Evolutionary conservation across 371 early-diverging fungal genomes (phyloP), one percentile per base, ranked within the genome.

Genomic region (Mucor circinelloides): DNA sequence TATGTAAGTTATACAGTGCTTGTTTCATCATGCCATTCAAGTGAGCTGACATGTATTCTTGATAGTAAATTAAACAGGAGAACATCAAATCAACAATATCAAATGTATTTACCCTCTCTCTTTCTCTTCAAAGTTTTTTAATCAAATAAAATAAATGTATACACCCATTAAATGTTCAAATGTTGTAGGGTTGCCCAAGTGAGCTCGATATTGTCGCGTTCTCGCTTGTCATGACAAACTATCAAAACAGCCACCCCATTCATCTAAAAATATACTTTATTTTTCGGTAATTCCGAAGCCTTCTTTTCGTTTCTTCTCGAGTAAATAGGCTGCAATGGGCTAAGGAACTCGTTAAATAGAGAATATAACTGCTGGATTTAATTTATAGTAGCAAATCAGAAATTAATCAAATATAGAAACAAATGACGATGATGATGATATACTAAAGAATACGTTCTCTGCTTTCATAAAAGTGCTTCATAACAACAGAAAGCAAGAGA

Each of bases 1-100:
- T 96, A 91, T 71, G 88, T 88, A 84, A 77, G 89, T n/a, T n/a
- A n/a, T n/a, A n/a, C n/a, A n/a, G n/a, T 83, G 48, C 7, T 50
- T 50, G 50, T 50, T 50, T 25, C 50, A 23, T 23, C 25, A 19
- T 23, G 25, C 23, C 12, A 12, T 2, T 3, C 0, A 46, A 19
- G 46, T 46, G 23, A 10, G n/a, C 21, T 50, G 23, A n/a, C 23
- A 50, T 23, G 7, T 25, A 50, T 50, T 12, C 13, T 36, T 4
- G 36, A 10, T 25, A 50, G 50, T 50, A 50, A 44, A 44, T 17
- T 44, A n/a, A 36, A 7, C 36, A 36, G 36, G 36, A 36, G 36
- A 36, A 36, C 36, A 12, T 36, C 36, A 8, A 17, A 6, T 6
- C 17, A 25, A 50, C 50, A 9, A 25, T 10, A 50, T 50, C 12